Evolutionary conservation across 768 basidiomycete species (phyloP), one percentile per base, ranked within the genome.

Genomic region (Paxillus involutus): DNA sequence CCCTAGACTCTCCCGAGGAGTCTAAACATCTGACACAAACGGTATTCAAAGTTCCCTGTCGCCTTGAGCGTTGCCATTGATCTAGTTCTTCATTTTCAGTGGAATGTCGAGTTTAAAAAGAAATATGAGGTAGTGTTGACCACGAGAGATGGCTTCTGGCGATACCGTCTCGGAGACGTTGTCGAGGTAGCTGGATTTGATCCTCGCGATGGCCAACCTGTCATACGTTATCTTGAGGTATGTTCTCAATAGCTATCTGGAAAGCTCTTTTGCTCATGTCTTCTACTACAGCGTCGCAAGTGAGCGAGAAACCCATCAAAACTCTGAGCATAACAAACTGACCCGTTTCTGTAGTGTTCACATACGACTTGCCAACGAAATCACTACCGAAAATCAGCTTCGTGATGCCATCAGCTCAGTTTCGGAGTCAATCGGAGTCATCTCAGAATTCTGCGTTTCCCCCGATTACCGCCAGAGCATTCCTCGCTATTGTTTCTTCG

Each of bases 71-170:
- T 12, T 6, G 24, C 39, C 8, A 43, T 37, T 26, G 37, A 49
- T 53, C 50, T 49, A 40, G 52, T 21, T 24, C 26, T 29, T 8
- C 26, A 19, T 47, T 43, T 40, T 19, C 29, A 66, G 61, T 64
- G 66, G 64, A 61, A 64, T 4, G 42, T 66, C 14, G 44, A 60
- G 24, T 33, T 50, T 2, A 57, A 60, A 16, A 40, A n/a, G 33
- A 61, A 52, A 33, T 62, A 60, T 21, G 60, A 64, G 9, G 55
- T 68, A 6, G 39, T 61, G 16, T 44, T 67, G 50, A 67, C 65
- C 2, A 67, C 60, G 44, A 64, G 62, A 48, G 63, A 67, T 36
- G 59, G 60, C 19, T 46, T 69, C 4, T 62, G 64, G 64, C 53
- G 66, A 33, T 58, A 63, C 33, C 59, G 60, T 47, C 51, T 64